phyloP scores from a whole-genome alignment of 2,329 filamentous ascomycete species.

The Cordyceps cateniannulata region DNA sequence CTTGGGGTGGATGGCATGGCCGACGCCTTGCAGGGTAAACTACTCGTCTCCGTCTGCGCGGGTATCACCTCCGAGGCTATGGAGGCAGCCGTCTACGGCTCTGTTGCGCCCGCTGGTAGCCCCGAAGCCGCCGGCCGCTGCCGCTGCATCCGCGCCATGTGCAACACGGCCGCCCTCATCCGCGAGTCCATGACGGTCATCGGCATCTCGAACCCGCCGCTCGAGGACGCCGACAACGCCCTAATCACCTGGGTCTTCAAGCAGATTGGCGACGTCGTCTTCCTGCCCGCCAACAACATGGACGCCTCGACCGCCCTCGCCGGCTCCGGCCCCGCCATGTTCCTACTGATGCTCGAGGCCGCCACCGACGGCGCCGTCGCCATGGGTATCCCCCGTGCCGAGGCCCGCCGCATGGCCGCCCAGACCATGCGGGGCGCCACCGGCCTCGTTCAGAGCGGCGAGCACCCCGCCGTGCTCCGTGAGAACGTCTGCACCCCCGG shows the following conservation, averaged over 20 bases:
- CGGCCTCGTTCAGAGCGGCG: slow-evolving; percentile 60
- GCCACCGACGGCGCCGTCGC: slow-evolving; percentile 72
- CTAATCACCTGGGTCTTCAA: slow-evolving; percentile 73
- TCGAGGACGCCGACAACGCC: slow-evolving; percentile 44
- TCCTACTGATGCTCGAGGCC: slow-evolving; percentile 67
- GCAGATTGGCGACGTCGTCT: slow-evolving; percentile 63
- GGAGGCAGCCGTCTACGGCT: slow-evolving; percentile 54
- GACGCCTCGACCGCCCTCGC: slow-evolving; percentile 68
- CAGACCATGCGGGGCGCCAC: slow-evolving; percentile 73
- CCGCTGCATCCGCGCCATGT: slow-evolving; percentile 71
- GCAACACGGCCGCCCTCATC: slow-evolving; percentile 75
- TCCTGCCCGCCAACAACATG: slow-evolving; percentile 61
- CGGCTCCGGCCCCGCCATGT: slow-evolving; percentile 70
- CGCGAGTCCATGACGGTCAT: slow-evolving; percentile 80
- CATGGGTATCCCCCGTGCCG: slow-evolving; percentile 66
- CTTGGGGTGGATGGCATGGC: slow-evolving; percentile 62
- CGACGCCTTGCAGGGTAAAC: slow-evolving; percentile 68
- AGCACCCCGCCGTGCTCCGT: slow-evolving; percentile 67
- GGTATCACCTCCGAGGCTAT: slow-evolving; percentile 68
- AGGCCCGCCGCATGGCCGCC: slow-evolving; percentile 70
- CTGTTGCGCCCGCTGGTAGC: slow-evolving; percentile 37
- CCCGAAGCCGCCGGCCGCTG: slow-evolving; percentile 44
- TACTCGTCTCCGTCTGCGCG: slow-evolving; percentile 75
- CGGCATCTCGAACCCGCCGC: slow-evolving; percentile 52
- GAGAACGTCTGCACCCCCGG: slow-evolving; percentile 75